Percentiles rank a stretch among this genome's conserved stretches.
Evolutionary conservation across 2,329 filamentous ascomycete species (phyloP).

Genomic region (Fusarium pseudoanthophilum): DNA sequence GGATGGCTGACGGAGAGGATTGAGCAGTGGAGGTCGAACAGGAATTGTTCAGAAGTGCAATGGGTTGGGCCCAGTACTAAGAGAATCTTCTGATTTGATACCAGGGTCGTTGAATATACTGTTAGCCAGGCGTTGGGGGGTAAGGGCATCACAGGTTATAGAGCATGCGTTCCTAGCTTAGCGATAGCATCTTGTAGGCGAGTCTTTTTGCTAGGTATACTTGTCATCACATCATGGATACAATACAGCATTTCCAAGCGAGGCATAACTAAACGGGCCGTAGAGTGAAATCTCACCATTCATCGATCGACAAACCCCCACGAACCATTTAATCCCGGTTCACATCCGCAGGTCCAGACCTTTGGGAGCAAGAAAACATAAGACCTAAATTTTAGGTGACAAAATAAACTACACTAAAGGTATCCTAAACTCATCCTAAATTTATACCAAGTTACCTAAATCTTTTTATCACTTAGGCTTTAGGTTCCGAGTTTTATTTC

Average conservation of each 20-base stretch:
- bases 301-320: neutral
- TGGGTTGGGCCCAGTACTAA: slow-evolving; percentile 50
- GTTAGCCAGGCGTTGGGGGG: slow-evolving; percentile 36
- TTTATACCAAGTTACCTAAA: too few species aligned
- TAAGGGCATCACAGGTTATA: slow-evolving; percentile 20
- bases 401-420: too few species aligned
- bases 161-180: slow-evolving; percentile 15
- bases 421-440: too few species aligned
- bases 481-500: too few species aligned
- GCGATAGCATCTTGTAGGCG: neutral
- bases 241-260: neutral
- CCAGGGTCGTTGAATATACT: slow-evolving; percentile 15
- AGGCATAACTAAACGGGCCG: neutral
- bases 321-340: slow-evolving; percentile 21
- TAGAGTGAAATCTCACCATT: neutral
- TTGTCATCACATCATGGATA: neutral
- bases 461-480: too few species aligned
- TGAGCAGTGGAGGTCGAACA: slow-evolving; percentile 40
- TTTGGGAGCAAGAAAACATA: too few species aligned
- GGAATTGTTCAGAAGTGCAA: slow-evolving; percentile 45
- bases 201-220: neutral
- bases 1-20: slow-evolving; percentile 46
- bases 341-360: neutral
- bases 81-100: slow-evolving; percentile 41
- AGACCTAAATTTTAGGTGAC: too few species aligned